phyloP scores from a whole-genome alignment of 140 eudicot genomes.

The Anethum foeniculum region DNA sequence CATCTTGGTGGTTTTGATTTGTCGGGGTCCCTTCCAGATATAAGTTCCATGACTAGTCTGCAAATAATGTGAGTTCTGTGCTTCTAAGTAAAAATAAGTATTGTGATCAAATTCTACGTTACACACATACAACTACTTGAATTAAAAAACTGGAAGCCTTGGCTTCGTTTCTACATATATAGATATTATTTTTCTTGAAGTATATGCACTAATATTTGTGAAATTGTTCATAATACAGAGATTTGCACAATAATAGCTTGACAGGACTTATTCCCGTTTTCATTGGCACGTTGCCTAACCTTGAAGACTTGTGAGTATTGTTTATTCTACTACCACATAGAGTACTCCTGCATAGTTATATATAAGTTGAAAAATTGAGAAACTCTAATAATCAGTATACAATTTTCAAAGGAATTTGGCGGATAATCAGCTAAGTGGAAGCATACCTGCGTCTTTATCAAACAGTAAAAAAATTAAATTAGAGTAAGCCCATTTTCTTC shows the following conservation, averaged over 20 bases:
- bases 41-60: constrained; percentile 59
- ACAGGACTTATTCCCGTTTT: constrained; percentile 17
- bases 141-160: background rate
- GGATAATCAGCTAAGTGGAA: constrained; percentile 43
- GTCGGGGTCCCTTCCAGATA: constrained; percentile 49
- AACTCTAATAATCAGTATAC: background rate
- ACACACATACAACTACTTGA: too few relatives aligned
- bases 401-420: constrained; percentile 47
- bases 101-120: background rate
- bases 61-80: constrained; percentile 37
- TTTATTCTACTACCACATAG: constrained; percentile 18
- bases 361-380: constrained; percentile 23
- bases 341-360: constrained; percentile 9
- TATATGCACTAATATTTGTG: background rate
- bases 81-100: background rate
- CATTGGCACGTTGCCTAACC: constrained; percentile 28
- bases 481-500: background rate
- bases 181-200: background rate
- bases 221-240: constrained; percentile 24
- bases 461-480: constrained; percentile 21
- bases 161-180: background rate
- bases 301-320: background rate
- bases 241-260: constrained; percentile 54
- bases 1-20: constrained; percentile 39
- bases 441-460: constrained; percentile 44